A percentile compares a stretch with the other conserved stretches of the same genome.
phyloP scores from a whole-genome alignment of 306 rosid genomes.

The Quercus parvula region DNA sequence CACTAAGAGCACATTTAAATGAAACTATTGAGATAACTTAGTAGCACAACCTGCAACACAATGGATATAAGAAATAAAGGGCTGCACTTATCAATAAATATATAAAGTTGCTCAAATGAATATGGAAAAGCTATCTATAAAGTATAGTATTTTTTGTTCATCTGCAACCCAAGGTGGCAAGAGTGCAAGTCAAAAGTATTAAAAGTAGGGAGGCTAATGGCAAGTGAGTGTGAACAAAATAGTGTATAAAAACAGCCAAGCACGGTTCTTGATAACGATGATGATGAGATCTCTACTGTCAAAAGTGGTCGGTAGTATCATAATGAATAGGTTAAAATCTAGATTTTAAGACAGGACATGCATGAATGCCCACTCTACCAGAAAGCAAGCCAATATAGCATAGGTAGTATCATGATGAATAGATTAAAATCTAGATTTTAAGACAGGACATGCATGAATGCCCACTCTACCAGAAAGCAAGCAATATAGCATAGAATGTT shows the following conservation, averaged over 20 bases:
- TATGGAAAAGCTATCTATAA: not conserved
- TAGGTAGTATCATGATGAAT: not conserved
- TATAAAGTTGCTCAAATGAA: not conserved
- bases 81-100: not conserved
- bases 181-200: not conserved
- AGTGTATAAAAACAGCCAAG: slow-evolving; percentile 6
- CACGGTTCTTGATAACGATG: not conserved
- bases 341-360: not conserved
- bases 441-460: not conserved
- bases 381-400: not conserved
- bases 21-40: slow-evolving; percentile 1
- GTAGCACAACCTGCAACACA: slow-evolving; percentile 5
- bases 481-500: not conserved
- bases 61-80: slow-evolving; percentile 5
- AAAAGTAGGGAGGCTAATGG: slow-evolving; percentile 8
- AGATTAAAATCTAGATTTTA: not conserved
- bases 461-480: not conserved
- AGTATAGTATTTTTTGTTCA: not conserved
- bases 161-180: slow-evolving; percentile 5
- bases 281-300: not conserved
- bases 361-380: not conserved
- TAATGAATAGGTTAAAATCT: not conserved
- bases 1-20: slow-evolving; percentile 11
- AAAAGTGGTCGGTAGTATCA: not conserved
- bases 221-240: slow-evolving; percentile 4